Conservation (phyloP, 345 rosid genomes). For the Kernera saxatilis region DNA sequence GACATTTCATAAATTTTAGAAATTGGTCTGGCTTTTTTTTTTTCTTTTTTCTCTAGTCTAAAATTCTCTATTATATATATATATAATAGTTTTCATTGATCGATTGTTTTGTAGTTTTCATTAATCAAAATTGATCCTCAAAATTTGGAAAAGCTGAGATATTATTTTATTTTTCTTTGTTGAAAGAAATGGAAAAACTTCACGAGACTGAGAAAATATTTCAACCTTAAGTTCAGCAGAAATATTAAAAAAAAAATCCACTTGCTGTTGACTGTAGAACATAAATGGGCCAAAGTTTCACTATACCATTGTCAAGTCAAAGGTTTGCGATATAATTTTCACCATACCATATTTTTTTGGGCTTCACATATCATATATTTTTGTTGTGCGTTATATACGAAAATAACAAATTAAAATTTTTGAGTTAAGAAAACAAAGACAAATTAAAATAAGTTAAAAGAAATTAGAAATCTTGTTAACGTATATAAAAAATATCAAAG, state of each 20-base stretch:
- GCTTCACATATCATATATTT: background rate
- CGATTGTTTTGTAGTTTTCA: background rate
- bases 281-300: background rate
- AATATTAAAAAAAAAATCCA: background rate
- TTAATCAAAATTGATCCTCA: background rate
- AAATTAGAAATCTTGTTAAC: background rate
- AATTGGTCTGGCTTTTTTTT: too few relatives aligned
- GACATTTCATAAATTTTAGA: too few relatives aligned
- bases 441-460: background rate
- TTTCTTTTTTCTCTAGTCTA: too few relatives aligned
- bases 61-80: too few relatives aligned
- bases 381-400: background rate
- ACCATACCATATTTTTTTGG: background rate
- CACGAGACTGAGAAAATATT: background rate
- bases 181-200: background rate
- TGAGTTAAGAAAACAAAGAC: background rate
- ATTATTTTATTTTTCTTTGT: background rate
- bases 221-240: background rate
- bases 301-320: background rate
- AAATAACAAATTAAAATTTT: background rate
- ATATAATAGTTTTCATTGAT: too few relatives aligned
- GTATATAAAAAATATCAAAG: background rate
- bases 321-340: background rate
- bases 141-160: background rate
- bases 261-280: slow-evolving; percentile 8